phyloP scores from a whole-genome alignment of 306 rosid species.

The Albizia julibrissin region DNA sequence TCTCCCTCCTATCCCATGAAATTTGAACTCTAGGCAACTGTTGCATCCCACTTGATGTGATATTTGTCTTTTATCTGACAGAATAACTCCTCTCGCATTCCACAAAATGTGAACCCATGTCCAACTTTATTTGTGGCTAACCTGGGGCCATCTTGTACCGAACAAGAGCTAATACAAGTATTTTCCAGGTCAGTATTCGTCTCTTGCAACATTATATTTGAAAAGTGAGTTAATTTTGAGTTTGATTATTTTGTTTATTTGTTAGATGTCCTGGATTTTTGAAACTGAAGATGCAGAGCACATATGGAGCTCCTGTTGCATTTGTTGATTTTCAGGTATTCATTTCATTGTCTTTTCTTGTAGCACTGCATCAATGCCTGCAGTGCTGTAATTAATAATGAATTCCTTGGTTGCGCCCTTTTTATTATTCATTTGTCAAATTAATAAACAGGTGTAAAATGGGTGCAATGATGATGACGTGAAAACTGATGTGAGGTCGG shows the following conservation, averaged over 20 bases:
- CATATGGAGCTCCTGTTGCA: conserved; percentile 94
- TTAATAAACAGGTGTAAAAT: background rate
- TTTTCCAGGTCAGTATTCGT: conserved; percentile 71
- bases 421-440: background rate
- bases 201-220: conserved; percentile 3
- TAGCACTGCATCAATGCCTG: background rate
- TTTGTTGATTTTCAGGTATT: conserved; percentile 95
- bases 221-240: background rate
- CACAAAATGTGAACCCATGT: conserved; percentile 63
- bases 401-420: background rate
- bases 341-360: conserved; percentile 5
- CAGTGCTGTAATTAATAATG: conserved; percentile 5
- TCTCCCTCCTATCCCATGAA: background rate
- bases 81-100: conserved; percentile 47
- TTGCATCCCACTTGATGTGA: conserved; percentile 2
- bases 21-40: background rate
- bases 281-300: conserved; percentile 92
- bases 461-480: conserved; percentile 23
- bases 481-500: background rate
- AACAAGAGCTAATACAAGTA: conserved; percentile 75
- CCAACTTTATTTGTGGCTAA: conserved; percentile 94
- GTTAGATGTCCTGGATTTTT: conserved; percentile 83
- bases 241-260: conserved; percentile 14
- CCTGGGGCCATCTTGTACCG: conserved; percentile 85
- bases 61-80: conserved; percentile 31